Evolutionary conservation across 306 rosid genomes (phyloP), one percentile per base, ranked within the genome.

Genomic region (Ormosia semicastrata): DNA sequence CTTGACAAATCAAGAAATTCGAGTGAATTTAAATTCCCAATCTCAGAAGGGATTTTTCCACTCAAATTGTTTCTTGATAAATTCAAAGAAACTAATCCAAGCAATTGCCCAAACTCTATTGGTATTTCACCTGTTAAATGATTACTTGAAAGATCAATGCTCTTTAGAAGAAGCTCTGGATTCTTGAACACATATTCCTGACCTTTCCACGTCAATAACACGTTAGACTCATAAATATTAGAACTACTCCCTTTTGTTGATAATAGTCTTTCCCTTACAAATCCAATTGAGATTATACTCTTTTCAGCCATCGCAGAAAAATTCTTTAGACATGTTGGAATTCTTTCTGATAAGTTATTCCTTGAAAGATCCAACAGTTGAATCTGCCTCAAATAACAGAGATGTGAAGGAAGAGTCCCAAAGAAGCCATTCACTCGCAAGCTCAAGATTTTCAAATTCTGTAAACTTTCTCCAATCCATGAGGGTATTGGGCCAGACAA

Each of bases 131-230:
- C 72, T 0, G 29, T 43, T 8, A 85, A 32, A 6, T 56, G 0
- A 68, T 85, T 85, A 9, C 79, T 40, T 8, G 85, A 85, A n/a
- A 80, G 47, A 50, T 80, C 88, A 64, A 85, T 81, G 67, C 68
- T 76, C 3, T 4, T 63, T 0, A 80, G 75, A 43, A 1, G 4
- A 1, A 0, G 0, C 65, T 83, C 70, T 0, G 86, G 83, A 40
- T 63, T n/a, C 34, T 12, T 43, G 30, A 66, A 78, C 33, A 1
- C 17, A 1, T 2, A 0, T 0, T 46, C 71, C 10, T 4, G 13
- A 12, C 78, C 78, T 60, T 80, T 79, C 77, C 76, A 79, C 24
- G 15, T 56, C 37, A 68, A 40, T 1, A 7, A 5, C 0, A 34
- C 3, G 2, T 62, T 24, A 24, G 24, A 24, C 24, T 24, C 24